Percentiles rank a stretch among this genome's conserved stretches.
These are phyloP conservation scores for Monilinia vaccinii-corymbosi DNA, from an alignment of 2,329 filamentous ascomycete genomes.

Conservation along the genomic window DNA sequence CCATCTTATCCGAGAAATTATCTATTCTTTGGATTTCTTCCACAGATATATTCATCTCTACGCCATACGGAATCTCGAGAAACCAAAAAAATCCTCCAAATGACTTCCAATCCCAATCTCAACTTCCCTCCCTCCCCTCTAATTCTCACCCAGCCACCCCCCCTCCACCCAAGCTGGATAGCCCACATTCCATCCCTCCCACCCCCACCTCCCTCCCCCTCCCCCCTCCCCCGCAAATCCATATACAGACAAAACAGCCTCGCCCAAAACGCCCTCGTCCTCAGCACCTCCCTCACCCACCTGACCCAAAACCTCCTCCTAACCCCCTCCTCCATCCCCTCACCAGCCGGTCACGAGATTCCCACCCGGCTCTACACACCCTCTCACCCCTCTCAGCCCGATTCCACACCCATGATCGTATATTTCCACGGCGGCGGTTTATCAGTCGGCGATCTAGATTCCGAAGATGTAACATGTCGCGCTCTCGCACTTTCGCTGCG, in stretches of 20 bases:
- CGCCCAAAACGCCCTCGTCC: slow-evolving; percentile 31
- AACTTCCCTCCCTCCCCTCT: background rate
- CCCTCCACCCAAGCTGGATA: background rate
- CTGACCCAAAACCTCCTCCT: slow-evolving; percentile 31
- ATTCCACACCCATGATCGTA: slow-evolving; percentile 26
- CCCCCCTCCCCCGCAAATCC: slow-evolving; percentile 10
- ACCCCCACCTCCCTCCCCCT: background rate
- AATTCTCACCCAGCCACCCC: background rate
- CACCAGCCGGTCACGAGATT: background rate
- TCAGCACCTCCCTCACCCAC: slow-evolving; percentile 31
- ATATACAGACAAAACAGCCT: slow-evolving; percentile 36
- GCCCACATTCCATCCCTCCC: slow-evolving; percentile 4
- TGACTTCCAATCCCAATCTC: background rate
- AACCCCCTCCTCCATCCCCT: background rate
- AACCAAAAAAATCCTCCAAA: background rate
- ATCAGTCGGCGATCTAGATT: slow-evolving; percentile 39
- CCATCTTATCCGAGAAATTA: background rate
- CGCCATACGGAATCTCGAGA: background rate
- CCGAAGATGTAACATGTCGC: slow-evolving; percentile 40
- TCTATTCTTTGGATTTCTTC: too few relatives aligned
- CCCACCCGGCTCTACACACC: slow-evolving; percentile 5
- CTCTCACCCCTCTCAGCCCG: background rate
- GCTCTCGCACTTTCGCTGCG: slow-evolving; percentile 31
- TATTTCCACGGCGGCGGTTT: slow-evolving; percentile 43
- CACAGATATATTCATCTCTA: background rate